phyloP scores from a whole-genome alignment of 2,329 filamentous ascomycete species.

The Magnaporthiopsis incrustans region DNA sequence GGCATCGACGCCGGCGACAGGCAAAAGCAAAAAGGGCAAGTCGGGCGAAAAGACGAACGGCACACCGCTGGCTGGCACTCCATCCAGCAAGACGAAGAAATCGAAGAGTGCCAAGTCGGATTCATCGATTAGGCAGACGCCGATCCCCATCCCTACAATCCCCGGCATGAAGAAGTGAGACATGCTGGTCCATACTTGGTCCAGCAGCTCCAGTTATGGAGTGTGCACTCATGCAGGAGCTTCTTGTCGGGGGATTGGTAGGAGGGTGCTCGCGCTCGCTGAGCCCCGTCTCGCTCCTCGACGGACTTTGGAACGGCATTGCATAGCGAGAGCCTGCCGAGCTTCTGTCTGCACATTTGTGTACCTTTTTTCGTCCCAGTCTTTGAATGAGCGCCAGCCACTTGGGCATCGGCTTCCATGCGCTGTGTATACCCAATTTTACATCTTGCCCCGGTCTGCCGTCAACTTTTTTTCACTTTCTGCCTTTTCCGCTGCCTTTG shows the following conservation, averaged over 20 bases:
- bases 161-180: slow-evolving; percentile 5
- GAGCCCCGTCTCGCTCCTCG: background rate
- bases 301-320: background rate
- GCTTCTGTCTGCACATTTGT: background rate
- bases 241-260: background rate
- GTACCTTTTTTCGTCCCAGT: background rate
- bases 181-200: background rate
- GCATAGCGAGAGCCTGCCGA: background rate
- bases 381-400: background rate
- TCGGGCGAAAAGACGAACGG: slow-evolving; percentile 11
- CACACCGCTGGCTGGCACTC: background rate
- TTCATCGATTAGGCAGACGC: slow-evolving; percentile 9
- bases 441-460: background rate
- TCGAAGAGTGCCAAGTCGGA: slow-evolving; percentile 8
- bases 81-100: slow-evolving; percentile 11
- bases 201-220: background rate
- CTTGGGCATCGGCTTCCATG: background rate
- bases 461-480: background rate
- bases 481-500: background rate
- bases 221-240: background rate
- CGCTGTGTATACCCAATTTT: background rate
- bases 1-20: background rate
- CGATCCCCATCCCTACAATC: slow-evolving; percentile 11
- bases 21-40: slow-evolving; percentile 10
- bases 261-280: background rate